Conservation (phyloP, 805 yeast genomes). For the Ogataea methylovora region DNA sequence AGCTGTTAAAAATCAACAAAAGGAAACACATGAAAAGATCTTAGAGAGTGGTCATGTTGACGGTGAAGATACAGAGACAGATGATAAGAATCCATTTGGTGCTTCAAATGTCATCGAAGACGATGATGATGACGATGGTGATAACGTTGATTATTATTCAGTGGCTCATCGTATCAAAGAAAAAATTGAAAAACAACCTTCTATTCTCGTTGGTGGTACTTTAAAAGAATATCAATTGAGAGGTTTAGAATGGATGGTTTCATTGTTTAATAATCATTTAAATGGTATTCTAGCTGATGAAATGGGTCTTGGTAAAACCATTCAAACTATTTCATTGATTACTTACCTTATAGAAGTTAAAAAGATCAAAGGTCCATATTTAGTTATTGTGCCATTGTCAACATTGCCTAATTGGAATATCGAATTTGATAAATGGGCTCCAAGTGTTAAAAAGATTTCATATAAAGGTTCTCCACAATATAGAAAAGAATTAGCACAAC, state of each 20-base stretch:
- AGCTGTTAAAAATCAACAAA: conserved; percentile 73
- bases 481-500: conserved; percentile 58
- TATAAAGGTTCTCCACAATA: conserved; percentile 74
- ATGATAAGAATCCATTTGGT: conserved; percentile 47
- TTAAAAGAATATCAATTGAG: conserved; percentile 69
- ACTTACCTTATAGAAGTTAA: conserved; percentile 65
- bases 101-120: conserved; percentile 16
- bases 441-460: conserved; percentile 60
- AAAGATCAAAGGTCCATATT: conserved; percentile 58
- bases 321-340: conserved; percentile 71
- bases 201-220: conserved; percentile 66
- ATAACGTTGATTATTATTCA: conserved; percentile 70
- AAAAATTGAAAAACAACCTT: conserved; percentile 57
- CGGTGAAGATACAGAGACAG: conserved; percentile 41
- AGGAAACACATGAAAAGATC: conserved; percentile 26
- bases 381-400: conserved; percentile 77
- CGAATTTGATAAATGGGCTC: conserved; percentile 88
- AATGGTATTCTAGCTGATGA: conserved; percentile 63
- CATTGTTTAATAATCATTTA: conserved; percentile 50
- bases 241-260: conserved; percentile 64
- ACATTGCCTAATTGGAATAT: conserved; percentile 81
- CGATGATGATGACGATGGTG: conserved; percentile 47
- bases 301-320: conserved; percentile 64
- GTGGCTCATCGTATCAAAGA: conserved; percentile 76
- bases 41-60: conserved; percentile 1